These are phyloP conservation scores for Oehlia diaphana DNA, from an alignment of 192 early-diverging fungal species.

Conservation along the genomic window DNA sequence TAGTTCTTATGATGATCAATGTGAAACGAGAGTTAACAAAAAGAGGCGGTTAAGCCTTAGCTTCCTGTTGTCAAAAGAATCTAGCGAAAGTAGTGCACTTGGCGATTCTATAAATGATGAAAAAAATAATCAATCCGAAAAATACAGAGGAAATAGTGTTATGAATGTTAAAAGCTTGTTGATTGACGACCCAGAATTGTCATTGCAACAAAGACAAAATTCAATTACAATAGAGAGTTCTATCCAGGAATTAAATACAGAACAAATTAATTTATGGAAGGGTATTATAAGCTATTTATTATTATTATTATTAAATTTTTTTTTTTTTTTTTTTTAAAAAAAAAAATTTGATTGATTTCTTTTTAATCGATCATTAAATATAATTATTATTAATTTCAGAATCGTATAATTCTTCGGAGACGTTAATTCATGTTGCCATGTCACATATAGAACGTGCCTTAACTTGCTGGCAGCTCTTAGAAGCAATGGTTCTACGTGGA, in stretches of 20 bases:
- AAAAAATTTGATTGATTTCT: background rate
- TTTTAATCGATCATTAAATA: background rate
- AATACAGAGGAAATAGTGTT: background rate
- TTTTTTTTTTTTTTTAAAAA: background rate
- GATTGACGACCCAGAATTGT: background rate
- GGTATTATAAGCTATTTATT: background rate
- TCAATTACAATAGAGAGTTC: too few species aligned
- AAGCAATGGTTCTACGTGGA: slow-evolving; percentile 8
- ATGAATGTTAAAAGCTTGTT: slow-evolving; percentile 26
- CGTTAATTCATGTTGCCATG: background rate
- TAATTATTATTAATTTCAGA: background rate
- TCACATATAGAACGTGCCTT: slow-evolving; percentile 7
- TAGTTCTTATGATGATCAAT: background rate
- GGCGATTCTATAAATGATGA: background rate
- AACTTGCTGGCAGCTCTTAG: background rate
- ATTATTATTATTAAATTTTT: background rate
- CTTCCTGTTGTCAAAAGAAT: background rate
- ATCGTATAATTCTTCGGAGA: background rate
- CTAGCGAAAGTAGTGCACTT: background rate
- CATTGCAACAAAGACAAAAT: background rate
- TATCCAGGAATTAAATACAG: background rate
- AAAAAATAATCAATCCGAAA: background rate
- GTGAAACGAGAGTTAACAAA: background rate
- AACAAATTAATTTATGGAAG: background rate
- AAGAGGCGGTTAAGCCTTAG: background rate